Conservation (phyloP, 1,284 basidiomycete genomes). For the Naganishia liquefaciens region DNA sequence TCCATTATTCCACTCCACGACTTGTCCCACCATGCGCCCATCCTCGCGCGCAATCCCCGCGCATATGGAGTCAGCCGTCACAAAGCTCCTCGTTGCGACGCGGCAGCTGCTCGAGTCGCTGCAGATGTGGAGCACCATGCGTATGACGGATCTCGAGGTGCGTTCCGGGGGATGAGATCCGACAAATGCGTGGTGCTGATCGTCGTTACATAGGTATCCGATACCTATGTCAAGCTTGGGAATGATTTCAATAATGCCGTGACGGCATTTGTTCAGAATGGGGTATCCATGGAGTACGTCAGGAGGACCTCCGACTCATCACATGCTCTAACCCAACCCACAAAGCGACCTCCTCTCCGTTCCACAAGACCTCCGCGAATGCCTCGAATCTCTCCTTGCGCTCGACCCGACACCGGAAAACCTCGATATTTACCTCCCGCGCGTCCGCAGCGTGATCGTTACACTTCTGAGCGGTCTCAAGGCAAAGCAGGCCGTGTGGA, state of each 20-base stretch:
- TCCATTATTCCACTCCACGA: no score
- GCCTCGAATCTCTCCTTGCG: conserved; percentile 85
- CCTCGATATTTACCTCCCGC: conserved; percentile 85
- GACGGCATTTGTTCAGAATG: conserved; percentile 78
- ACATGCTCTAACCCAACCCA: neutral
- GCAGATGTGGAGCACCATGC: conserved; percentile 79
- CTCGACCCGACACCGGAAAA: conserved; percentile 85
- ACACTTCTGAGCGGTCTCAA: conserved; percentile 87
- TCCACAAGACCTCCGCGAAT: conserved; percentile 81
- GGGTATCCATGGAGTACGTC: conserved; percentile 87
- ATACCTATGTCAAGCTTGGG: conserved; percentile 92
- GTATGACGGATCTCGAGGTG: conserved; percentile 67
- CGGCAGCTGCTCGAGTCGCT: conserved; percentile 90
- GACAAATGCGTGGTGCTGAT: neutral
- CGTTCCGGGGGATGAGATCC: conserved; percentile 25
- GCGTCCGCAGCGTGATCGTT: conserved; percentile 90
- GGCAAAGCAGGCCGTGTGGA: conserved; percentile 79
- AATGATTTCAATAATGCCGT: conserved; percentile 97
- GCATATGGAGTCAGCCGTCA: conserved; percentile 80
- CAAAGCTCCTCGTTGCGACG: conserved; percentile 88
- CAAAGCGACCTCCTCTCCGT: conserved; percentile 83
- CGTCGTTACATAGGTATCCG: conserved; percentile 68
- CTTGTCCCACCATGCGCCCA: no score
- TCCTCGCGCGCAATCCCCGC: no score
- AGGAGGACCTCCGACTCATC: neutral